Percentiles rank a stretch among this genome's conserved stretches.
Evolutionary conservation across 352 stramenopile species (phyloP).

Genomic region (Globisporangium parvum): DNA sequence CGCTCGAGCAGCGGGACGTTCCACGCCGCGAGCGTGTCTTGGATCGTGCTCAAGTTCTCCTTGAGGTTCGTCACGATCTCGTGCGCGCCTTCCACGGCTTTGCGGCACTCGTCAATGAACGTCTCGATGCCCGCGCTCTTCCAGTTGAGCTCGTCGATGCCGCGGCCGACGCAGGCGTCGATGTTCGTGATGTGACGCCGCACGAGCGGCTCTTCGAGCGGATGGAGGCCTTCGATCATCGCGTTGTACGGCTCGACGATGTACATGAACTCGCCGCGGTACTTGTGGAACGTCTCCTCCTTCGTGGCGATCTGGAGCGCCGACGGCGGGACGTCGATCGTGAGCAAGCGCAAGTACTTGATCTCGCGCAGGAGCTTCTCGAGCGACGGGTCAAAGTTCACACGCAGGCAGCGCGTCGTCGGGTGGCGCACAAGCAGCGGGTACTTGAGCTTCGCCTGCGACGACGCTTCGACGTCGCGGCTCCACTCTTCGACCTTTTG

Average conservation of each 20-base stretch:
- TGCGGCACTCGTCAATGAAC: constrained; percentile 93
- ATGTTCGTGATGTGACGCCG: constrained; percentile 95
- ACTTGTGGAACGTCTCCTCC: constrained; percentile 94
- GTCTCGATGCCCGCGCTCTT: constrained; percentile 88
- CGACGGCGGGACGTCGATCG: constrained; percentile 92
- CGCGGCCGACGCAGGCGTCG: constrained; percentile 89
- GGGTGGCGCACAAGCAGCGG: constrained; percentile 88
- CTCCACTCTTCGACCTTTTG: constrained; percentile 97
- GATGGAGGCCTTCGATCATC: constrained; percentile 94
- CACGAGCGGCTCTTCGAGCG: constrained; percentile 95
- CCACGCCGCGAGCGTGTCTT: constrained; percentile 92
- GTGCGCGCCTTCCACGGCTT: constrained; percentile 83
- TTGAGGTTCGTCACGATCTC: constrained; percentile 96
- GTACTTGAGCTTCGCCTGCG: constrained; percentile 94
- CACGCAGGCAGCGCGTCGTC: constrained; percentile 88
- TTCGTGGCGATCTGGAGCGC: constrained; percentile 95
- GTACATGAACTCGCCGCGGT: constrained; percentile 95
- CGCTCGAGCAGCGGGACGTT: constrained; percentile 92
- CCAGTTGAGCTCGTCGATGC: constrained; percentile 95
- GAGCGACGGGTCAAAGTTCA: constrained; percentile 97
- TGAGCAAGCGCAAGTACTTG: constrained; percentile 96
- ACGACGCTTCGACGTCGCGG: constrained; percentile 92
- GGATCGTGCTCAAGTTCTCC: constrained; percentile 93
- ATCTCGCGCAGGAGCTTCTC: constrained; percentile 96
- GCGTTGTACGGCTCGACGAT: constrained; percentile 98